These are phyloP conservation scores for Knufia fluminis DNA, from an alignment of 2,329 filamentous ascomycete species.

Conservation along the genomic window DNA sequence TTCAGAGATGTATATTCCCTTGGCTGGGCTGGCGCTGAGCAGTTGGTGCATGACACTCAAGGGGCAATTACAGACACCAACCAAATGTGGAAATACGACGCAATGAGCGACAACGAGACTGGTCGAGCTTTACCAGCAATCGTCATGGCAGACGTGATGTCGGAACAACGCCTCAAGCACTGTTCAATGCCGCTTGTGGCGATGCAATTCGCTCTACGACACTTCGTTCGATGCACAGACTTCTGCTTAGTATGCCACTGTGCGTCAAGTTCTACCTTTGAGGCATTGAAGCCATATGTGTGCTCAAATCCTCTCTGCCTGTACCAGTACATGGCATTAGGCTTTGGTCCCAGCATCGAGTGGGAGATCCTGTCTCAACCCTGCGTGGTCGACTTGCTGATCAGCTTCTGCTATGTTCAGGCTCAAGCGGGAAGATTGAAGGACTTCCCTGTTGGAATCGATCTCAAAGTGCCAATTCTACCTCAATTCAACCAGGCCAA, in stretches of 20 bases:
- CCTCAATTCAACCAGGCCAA: background rate
- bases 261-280: conserved; percentile 53
- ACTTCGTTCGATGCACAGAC: conserved; percentile 70
- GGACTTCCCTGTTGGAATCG: conserved; percentile 50
- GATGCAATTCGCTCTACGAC: conserved; percentile 68
- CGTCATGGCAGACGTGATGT: conserved; percentile 44
- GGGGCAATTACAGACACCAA: conserved; percentile 17
- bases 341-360: conserved; percentile 76
- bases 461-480: conserved; percentile 41
- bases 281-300: conserved; percentile 52
- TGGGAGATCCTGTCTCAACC: conserved; percentile 73
- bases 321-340: conserved; percentile 80
- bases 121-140: conserved; percentile 33
- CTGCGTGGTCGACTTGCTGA: conserved; percentile 71
- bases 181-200: conserved; percentile 48
- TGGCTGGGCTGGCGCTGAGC: conserved; percentile 57
- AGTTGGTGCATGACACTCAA: conserved; percentile 43
- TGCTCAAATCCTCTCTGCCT: conserved; percentile 68
- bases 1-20: conserved; percentile 40
- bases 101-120: conserved; percentile 9
- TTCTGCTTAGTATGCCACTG: conserved; percentile 82
- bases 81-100: conserved; percentile 10
- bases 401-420: conserved; percentile 69
- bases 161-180: conserved; percentile 24
- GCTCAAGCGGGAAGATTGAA: conserved; percentile 35